Evolutionary conservation across 345 rosid genomes (phyloP).

Genomic region (Aethionema arabicum): DNA sequence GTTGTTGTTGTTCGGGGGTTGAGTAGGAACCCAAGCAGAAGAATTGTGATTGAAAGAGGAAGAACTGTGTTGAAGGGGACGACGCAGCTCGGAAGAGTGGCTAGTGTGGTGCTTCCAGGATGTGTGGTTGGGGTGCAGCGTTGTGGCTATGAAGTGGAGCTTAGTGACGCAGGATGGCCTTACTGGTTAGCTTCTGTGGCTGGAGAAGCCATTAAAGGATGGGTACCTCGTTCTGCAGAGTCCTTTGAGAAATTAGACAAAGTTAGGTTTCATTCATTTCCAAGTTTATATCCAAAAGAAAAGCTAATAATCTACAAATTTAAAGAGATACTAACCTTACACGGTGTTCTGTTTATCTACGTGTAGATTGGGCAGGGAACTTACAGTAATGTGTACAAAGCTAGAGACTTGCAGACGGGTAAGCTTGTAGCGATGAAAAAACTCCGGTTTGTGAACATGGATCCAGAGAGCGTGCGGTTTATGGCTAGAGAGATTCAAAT

Average conservation of each 20-base stretch:
- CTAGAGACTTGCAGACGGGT: constrained; percentile 47
- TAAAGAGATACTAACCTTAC: too few species aligned
- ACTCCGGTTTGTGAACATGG: constrained; percentile 54
- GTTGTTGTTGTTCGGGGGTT: neutral
- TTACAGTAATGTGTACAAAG: too few species aligned
- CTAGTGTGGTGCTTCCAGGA: neutral
- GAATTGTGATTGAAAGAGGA: neutral
- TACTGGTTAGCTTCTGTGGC: constrained; percentile 5
- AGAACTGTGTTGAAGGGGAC: neutral
- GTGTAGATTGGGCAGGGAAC: constrained; percentile 67
- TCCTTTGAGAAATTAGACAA: neutral
- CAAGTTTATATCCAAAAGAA: neutral
- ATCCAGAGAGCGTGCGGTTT: constrained; percentile 40
- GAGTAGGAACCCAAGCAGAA: neutral
- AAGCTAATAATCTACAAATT: neutral
- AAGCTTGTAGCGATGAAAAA: constrained; percentile 75
- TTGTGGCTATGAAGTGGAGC: neutral
- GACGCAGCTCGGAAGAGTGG: neutral
- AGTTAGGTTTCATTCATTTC: neutral
- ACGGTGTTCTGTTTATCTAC: neutral
- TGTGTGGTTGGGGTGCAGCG: neutral
- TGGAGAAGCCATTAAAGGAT: neutral
- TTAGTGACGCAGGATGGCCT: neutral
- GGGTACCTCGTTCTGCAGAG: neutral
- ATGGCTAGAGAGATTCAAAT: constrained; percentile 78